These are phyloP conservation scores for Erysimum cheiri DNA, from an alignment of 441 rosid genomes.

Conservation along the genomic window DNA sequence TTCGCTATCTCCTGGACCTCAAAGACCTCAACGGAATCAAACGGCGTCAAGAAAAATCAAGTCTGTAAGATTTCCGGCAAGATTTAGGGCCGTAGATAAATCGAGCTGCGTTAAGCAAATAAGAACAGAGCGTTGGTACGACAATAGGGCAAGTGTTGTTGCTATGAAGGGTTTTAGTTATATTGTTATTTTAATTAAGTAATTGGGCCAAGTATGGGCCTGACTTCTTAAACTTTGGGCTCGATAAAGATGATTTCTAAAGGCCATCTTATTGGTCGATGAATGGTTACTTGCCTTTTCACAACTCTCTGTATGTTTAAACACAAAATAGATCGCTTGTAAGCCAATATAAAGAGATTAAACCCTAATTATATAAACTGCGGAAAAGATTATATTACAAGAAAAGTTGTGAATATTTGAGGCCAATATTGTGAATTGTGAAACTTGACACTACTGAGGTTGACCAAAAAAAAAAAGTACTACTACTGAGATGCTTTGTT, in stretches of 20 bases:
- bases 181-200: background rate
- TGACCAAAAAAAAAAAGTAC: background rate
- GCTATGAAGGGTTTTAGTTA: conserved; percentile 21
- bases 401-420: conserved; percentile 14
- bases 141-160: background rate
- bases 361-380: background rate
- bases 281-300: background rate
- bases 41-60: background rate
- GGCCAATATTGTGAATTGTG: background rate
- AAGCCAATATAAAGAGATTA: background rate
- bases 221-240: background rate
- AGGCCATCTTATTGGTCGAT: background rate
- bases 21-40: background rate
- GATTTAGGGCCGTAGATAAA: conserved; percentile 11
- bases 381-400: conserved; percentile 30
- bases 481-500: conserved; percentile 48
- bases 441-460: too few relatives aligned
- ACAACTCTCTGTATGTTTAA: too few relatives aligned
- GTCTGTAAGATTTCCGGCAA: conserved; percentile 1
- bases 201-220: conserved; percentile 16
- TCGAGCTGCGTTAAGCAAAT: conserved; percentile 5
- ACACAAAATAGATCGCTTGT: conserved; percentile 1
- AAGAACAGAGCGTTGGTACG: background rate
- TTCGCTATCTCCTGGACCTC: background rate
- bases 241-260: background rate